Percentiles rank a stretch among this genome's conserved stretches.
Evolutionary conservation across 2,329 filamentous ascomycete genomes (phyloP).

Genomic region (Dryadomyces sulphureus): DNA sequence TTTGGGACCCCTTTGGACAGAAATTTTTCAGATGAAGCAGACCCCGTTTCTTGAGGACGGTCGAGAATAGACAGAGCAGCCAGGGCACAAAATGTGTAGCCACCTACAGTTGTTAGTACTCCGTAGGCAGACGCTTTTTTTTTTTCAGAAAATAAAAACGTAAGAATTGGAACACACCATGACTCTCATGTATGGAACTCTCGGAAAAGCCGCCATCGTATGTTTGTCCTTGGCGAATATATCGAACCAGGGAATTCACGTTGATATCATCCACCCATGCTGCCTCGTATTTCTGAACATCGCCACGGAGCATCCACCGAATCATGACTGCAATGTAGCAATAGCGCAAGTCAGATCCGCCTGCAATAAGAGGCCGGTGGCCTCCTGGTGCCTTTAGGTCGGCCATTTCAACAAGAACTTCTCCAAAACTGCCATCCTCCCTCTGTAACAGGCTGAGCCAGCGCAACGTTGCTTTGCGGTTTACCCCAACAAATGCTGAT

Average conservation of each 20-base stretch:
- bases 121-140: too few relatives aligned
- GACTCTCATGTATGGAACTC: constrained; percentile 64
- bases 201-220: constrained; percentile 81
- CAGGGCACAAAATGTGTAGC: constrained; percentile 82
- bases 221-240: constrained; percentile 50
- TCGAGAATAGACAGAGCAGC: constrained; percentile 64
- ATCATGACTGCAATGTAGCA: constrained; percentile 75
- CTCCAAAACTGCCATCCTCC: constrained; percentile 79
- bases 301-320: constrained; percentile 65
- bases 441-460: constrained; percentile 72
- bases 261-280: constrained; percentile 58
- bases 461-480: constrained; percentile 47
- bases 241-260: constrained; percentile 50
- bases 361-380: constrained; percentile 40
- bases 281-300: constrained; percentile 29
- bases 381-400: background rate
- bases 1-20: constrained; percentile 25
- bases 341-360: constrained; percentile 73
- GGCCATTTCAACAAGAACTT: constrained; percentile 45
- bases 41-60: constrained; percentile 30
- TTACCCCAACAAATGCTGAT: constrained; percentile 44
- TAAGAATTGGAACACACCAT: constrained; percentile 44
- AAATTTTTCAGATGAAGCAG: constrained; percentile 12
- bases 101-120: constrained; percentile 35
- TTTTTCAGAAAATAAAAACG: constrained; percentile 1